Base-by-base conservation (phyloP, 75 land plant species). In the Selaginella tamariscina region DNA sequence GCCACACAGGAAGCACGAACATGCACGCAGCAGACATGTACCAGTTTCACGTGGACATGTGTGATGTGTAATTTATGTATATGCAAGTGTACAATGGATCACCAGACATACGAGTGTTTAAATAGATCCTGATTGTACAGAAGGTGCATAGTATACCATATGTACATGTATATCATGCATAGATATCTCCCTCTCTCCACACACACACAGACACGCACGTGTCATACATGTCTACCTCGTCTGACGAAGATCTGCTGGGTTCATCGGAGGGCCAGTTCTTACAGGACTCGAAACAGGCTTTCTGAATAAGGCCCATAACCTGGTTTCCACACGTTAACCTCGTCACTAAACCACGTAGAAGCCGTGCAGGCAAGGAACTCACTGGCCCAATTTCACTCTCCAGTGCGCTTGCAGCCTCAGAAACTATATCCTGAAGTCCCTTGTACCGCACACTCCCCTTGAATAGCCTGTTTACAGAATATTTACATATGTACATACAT, bases 341-440 rank as follows among this genome's bases (percentile, higher is more conserved):
- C 72, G 83, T 84, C 5, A 89, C 95, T 65, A 89, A 81, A 62
- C 91, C 87, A 13, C 95, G 83, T 0, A 77, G 84, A 77, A 79
- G 83, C 66, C 75, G 83, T 33, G 80, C 70, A 27, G 95, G 79
- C 33, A 79, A 78, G 9, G 81, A 84, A 75, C 75, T 68, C 33
- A 86, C 27, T n/a, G 91, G 81, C 27, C 95, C 95, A 27, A 84
- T 82, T 59, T 89, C 95, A 2, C 73, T 60, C 72, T 89, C 95
- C 32, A 89, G 80, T 68, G 77, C 84, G 33, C 56, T 32, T 54
- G 75, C 81, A 28, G 88, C 91, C 30, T 81, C 75, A 18, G 64
- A 64, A 1, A 87, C 70, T 57, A 84, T 68, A 11, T 82, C 79
- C 74, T 87, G 82, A 32, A 83, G 66, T 56, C 81, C 84, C 54